Evolutionary conservation across 768 basidiomycete genomes (phyloP).

Genomic region (Coprinopsis strossmayeri): DNA sequence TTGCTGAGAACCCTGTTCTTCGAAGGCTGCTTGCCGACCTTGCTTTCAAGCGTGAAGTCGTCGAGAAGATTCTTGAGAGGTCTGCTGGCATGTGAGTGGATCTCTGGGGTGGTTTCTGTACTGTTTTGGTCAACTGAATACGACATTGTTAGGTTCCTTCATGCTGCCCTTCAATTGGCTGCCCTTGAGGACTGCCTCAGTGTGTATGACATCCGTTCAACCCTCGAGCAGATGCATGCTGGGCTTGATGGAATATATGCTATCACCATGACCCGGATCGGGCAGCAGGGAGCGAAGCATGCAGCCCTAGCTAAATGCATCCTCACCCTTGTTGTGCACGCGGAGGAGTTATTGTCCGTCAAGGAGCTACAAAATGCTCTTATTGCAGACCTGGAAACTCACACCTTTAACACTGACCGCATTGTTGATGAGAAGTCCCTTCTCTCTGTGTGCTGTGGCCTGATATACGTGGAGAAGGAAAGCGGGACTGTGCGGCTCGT

Average conservation of each 20-base stretch:
- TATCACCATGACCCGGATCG: constrained; percentile 1
- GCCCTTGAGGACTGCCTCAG: not conserved
- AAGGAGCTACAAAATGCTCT: not conserved
- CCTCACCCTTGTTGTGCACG: constrained; percentile 2
- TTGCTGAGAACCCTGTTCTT: no score
- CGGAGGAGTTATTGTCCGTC: not conserved
- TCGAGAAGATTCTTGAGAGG: not conserved
- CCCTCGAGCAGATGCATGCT: not conserved
- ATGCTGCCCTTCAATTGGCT: constrained; percentile 2
- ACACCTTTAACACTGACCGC: not conserved
- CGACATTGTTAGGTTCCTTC: not conserved
- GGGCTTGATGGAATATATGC: not conserved
- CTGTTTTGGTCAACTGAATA: not conserved
- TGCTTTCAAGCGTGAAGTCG: no score
- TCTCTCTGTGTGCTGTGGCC: not conserved
- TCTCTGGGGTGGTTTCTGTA: not conserved
- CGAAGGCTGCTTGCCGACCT: no score
- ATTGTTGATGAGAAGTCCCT: not conserved
- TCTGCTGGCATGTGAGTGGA: constrained; percentile 5
- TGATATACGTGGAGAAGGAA: not conserved
- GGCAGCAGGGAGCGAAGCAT: not conserved
- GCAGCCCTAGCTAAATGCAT: not conserved
- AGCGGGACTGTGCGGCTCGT: constrained; percentile 1
- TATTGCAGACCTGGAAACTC: not conserved
- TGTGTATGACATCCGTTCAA: not conserved